Evolutionary conservation across 108 stramenopile genomes (phyloP).

Genomic region (Fragilaria crotonensis): DNA sequence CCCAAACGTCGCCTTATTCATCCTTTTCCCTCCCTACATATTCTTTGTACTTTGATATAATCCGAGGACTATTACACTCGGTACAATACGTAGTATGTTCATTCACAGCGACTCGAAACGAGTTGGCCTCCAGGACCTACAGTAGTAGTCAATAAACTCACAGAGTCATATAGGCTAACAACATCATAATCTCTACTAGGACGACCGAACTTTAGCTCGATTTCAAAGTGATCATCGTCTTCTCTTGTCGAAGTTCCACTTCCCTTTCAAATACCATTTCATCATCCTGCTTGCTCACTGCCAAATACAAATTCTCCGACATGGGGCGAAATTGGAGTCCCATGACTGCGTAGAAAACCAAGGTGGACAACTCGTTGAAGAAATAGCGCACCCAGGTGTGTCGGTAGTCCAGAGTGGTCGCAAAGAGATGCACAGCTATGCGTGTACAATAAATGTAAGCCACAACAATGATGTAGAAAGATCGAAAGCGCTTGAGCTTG

Average conservation of each 20-base stretch:
- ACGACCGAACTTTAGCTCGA: too few relatives aligned
- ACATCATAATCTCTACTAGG: too few relatives aligned
- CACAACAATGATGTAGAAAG: constrained; percentile 91
- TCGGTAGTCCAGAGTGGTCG: constrained; percentile 75
- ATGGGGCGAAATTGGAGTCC: constrained; percentile 83
- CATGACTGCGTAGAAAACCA: constrained; percentile 86
- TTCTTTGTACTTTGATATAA: too few relatives aligned
- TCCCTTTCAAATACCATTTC: constrained; percentile 4
- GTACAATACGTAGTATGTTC: too few relatives aligned
- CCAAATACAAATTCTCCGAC: constrained; percentile 76
- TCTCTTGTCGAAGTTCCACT: constrained; percentile 28
- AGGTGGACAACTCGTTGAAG: constrained; percentile 74
- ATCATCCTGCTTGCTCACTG: constrained; percentile 5
- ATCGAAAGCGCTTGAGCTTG: constrained; percentile 87
- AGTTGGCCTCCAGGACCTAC: too few relatives aligned
- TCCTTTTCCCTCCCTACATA: too few relatives aligned
- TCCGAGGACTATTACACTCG: too few relatives aligned
- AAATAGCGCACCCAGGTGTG: constrained; percentile 86
- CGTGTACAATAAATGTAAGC: constrained; percentile 95
- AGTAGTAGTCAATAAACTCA: too few relatives aligned
- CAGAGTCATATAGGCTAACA: too few relatives aligned
- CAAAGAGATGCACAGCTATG: constrained; percentile 88
- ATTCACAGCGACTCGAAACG: too few relatives aligned
- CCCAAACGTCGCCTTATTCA: too few relatives aligned
- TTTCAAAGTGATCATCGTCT: too few relatives aligned